These are phyloP conservation scores for Fragaria iinumae DNA, from an alignment of 306 rosid genomes.

Conservation along the genomic window DNA sequence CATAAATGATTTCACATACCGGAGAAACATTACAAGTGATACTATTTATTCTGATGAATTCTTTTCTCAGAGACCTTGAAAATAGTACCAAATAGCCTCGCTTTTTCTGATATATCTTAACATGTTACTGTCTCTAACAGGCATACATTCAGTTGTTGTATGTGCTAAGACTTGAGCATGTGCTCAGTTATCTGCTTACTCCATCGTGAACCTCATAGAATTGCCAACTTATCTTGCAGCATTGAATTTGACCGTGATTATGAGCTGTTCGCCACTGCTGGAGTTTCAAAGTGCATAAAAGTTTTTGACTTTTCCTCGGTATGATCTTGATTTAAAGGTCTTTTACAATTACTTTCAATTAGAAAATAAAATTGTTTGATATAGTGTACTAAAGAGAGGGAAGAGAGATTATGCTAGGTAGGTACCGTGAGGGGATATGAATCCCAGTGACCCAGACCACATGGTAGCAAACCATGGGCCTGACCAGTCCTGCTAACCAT, in stretches of 20 bases:
- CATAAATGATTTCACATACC: background rate
- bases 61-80: background rate
- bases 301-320: slow-evolving; percentile 91
- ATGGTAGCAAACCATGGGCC: background rate
- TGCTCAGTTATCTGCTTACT: slow-evolving; percentile 6
- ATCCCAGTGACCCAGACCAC: background rate
- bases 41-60: background rate
- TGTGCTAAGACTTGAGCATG: slow-evolving; percentile 3
- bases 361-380: background rate
- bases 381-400: background rate
- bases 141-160: background rate
- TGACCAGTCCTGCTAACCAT: background rate
- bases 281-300: slow-evolving; percentile 94
- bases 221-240: slow-evolving; percentile 55
- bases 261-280: slow-evolving; percentile 94
- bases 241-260: slow-evolving; percentile 95
- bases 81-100: background rate
- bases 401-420: background rate
- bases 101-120: background rate
- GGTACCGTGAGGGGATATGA: background rate
- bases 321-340: slow-evolving; percentile 29
- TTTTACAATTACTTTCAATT: slow-evolving; percentile 2
- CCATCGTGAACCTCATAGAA: slow-evolving; percentile 23
- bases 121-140: background rate
- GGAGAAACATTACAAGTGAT: background rate